Evolutionary conservation across 306 rosid species (phyloP), one percentile per base, ranked within the genome.

Genomic region (Fragaria iinumae): DNA sequence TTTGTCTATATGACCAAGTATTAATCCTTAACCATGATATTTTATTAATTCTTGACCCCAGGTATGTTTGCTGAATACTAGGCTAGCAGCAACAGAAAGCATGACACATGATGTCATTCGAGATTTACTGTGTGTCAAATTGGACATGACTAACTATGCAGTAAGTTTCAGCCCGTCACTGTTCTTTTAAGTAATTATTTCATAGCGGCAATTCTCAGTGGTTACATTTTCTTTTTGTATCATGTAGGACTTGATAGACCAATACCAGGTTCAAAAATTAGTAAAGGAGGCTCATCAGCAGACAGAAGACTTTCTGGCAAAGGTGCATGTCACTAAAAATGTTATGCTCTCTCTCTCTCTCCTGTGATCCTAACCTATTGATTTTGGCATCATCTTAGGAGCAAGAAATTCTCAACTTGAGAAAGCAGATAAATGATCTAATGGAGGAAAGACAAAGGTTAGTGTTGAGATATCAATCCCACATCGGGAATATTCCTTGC

Each of bases 71-170:
- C 85, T 95, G 75, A 96, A 89, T 79, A 83, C 96, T 72, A 95
- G 98, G 86, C 78, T 95, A 52, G 97, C 97, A 34, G 95, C 97
- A 76, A 86, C 93, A 39, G 98, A 95, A 75, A 95, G 89, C 91
- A 95, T 92, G 98, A 95, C 98, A 52, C 97, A 95, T 81, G 98
- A 95, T 76, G 97, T 95, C 78, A 95, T 95, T 82, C 92, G 97
- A 66, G 98, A 95, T 80, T 90, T 95, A 83, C 96, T 95, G 32
- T 93, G 96, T 43, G 92, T 95, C 75, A 95, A 90, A 84, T 72
- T 92, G 90, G 98, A 95, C 87, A 88, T 95, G 72, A 92, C 88
- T 16, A 88, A 88, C 84, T 92, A 85, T 74, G 97, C 97, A 50
- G 97, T 89, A 80, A 89, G 98, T 86, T 62, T 80, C 71, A 47